Conservation (phyloP, 768 basidiomycete genomes). For the Leucogyrophana mollusca region DNA sequence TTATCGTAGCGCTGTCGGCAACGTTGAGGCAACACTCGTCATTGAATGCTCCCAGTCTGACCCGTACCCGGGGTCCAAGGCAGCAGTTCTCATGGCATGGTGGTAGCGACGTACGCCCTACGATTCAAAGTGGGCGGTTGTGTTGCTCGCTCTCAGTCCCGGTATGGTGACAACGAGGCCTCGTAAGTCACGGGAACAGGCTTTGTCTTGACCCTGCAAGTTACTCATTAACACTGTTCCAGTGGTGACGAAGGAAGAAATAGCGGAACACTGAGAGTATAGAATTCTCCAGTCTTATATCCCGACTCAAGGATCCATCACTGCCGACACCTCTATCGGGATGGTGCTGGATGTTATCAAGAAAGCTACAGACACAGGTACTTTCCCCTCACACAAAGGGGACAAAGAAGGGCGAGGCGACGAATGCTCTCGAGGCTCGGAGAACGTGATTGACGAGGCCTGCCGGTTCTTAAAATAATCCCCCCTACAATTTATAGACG, state of each 20-base stretch:
- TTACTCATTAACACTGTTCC: background rate
- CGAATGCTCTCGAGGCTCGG: too few relatives aligned
- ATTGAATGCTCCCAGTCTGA: slow-evolving; percentile 5
- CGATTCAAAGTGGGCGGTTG: slow-evolving; percentile 30
- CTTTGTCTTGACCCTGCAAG: background rate
- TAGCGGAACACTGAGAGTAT: slow-evolving; percentile 9
- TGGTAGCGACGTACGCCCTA: slow-evolving; percentile 34
- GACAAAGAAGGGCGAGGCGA: slow-evolving; percentile 24
- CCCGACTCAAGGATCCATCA: slow-evolving; percentile 18
- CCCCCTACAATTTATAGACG: too few relatives aligned
- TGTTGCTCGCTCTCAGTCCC: slow-evolving; percentile 36
- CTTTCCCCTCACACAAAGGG: slow-evolving; percentile 20
- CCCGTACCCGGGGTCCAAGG: slow-evolving; percentile 36
- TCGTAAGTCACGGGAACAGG: too few relatives aligned
- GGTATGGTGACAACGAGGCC: slow-evolving; percentile 28
- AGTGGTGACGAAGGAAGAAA: slow-evolving; percentile 7
- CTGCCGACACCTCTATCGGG: slow-evolving; percentile 13
- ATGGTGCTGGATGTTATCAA: slow-evolving; percentile 15
- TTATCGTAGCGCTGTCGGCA: slow-evolving; percentile 29
- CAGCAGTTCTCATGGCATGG: slow-evolving; percentile 37
- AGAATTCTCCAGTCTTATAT: slow-evolving; percentile 3
- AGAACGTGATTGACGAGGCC: too few relatives aligned
- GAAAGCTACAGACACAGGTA: slow-evolving; percentile 13
- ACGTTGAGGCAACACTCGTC: slow-evolving; percentile 20
- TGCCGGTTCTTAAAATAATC: too few relatives aligned